Evolutionary conservation across 352 stramenopile genomes (phyloP).

Genomic region (Pythium biforme): DNA sequence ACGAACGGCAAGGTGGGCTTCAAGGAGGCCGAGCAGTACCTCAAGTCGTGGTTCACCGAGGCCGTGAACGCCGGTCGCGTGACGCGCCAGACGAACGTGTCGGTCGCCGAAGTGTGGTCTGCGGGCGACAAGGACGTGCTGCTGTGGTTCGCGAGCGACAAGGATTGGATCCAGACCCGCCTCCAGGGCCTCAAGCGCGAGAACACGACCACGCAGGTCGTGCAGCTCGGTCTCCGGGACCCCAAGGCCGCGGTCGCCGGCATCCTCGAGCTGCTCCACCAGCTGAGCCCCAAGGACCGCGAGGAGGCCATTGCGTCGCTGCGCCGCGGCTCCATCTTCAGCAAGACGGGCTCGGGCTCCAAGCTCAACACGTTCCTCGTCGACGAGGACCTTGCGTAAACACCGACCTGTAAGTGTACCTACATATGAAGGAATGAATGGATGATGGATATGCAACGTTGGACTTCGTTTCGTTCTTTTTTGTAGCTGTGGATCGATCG

Average conservation of each 20-base stretch:
- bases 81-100: slow-evolving; percentile 56
- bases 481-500: too few species aligned
- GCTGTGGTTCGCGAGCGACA: slow-evolving; percentile 75
- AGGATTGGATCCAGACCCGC: slow-evolving; percentile 70
- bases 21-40: slow-evolving; percentile 51
- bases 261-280: slow-evolving; percentile 81
- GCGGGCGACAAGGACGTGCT: slow-evolving; percentile 77
- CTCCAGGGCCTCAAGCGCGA: slow-evolving; percentile 59
- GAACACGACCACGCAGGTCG: slow-evolving; percentile 72
- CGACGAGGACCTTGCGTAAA: slow-evolving; percentile 25
- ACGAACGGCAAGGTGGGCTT: slow-evolving; percentile 46
- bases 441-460: too few species aligned
- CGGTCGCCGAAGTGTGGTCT: slow-evolving; percentile 65
- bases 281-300: slow-evolving; percentile 82
- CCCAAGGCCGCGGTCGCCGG: slow-evolving; percentile 82
- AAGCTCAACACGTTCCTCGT: slow-evolving; percentile 40
- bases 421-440: neutral
- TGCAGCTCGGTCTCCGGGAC: slow-evolving; percentile 71
- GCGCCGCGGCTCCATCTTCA: slow-evolving; percentile 86
- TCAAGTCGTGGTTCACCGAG: slow-evolving; percentile 83
- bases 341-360: slow-evolving; percentile 54
- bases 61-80: slow-evolving; percentile 75
- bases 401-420: neutral
- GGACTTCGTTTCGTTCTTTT: too few species aligned
- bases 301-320: slow-evolving; percentile 78